phyloP scores from a whole-genome alignment of 1,139 yeast genomes.

The Suhomyces wounanorum region DNA sequence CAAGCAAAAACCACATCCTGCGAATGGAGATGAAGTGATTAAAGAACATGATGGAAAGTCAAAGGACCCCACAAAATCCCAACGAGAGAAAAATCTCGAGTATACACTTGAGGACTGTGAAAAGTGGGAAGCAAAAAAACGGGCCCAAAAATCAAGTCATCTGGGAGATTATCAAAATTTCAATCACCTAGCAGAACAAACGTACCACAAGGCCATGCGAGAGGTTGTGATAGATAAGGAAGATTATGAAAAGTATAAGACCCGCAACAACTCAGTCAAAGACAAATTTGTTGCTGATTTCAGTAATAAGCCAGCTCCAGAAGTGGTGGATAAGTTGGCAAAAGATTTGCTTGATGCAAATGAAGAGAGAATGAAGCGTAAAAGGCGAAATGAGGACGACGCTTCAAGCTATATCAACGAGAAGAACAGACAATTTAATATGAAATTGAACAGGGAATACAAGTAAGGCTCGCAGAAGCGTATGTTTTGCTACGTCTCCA shows the following conservation, averaged over 20 bases:
- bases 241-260: conserved; percentile 39
- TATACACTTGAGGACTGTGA: conserved; percentile 73
- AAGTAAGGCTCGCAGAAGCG: neutral
- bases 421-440: conserved; percentile 77
- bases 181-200: conserved; percentile 54
- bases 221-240: conserved; percentile 43
- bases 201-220: conserved; percentile 52
- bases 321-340: conserved; percentile 43
- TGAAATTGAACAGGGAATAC: conserved; percentile 63
- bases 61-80: conserved; percentile 28
- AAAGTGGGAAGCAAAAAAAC: conserved; percentile 55
- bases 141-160: conserved; percentile 12
- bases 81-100: conserved; percentile 50
- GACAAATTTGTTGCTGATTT: conserved; percentile 7
- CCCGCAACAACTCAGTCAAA: neutral
- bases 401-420: conserved; percentile 60
- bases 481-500: too few relatives aligned
- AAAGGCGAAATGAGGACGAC: conserved; percentile 36
- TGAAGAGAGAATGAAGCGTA: conserved; percentile 28
- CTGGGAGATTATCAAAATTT: conserved; percentile 39
- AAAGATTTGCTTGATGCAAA: conserved; percentile 39
- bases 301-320: conserved; percentile 35
- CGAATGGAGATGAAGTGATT: conserved; percentile 9
- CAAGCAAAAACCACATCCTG: conserved; percentile 13
- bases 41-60: neutral